Evolutionary conservation across 2,329 filamentous ascomycete genomes (phyloP).

Genomic region (Fusarium concolor): DNA sequence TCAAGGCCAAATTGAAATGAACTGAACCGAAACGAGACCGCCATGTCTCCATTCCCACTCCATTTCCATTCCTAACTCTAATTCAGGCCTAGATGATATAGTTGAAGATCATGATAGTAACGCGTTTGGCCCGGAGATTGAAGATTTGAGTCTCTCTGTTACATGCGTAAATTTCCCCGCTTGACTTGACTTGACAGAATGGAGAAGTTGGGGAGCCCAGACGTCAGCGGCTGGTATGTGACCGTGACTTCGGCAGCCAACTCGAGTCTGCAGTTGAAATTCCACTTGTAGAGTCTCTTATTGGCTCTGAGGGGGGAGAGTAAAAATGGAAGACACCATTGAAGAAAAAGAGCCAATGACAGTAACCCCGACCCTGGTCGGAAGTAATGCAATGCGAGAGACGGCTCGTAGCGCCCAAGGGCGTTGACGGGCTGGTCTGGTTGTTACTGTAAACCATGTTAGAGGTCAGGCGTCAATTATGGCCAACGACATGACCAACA

Average conservation of each 20-base stretch:
- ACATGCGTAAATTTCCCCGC: slow-evolving; percentile 13
- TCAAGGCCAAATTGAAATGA: not conserved
- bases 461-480: slow-evolving; percentile 12
- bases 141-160: not conserved
- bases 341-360: slow-evolving; percentile 9
- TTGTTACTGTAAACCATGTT: not conserved
- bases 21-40: slow-evolving; percentile 10
- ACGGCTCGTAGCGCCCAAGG: slow-evolving; percentile 33
- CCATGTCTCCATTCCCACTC: slow-evolving; percentile 22
- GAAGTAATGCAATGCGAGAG: slow-evolving; percentile 19
- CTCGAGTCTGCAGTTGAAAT: slow-evolving; percentile 16
- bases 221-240: slow-evolving; percentile 38
- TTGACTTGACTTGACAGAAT: not conserved
- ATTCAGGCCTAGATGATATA: not conserved
- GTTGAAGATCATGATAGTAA: not conserved
- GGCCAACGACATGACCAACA: slow-evolving; percentile 10
- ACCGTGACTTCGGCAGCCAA: slow-evolving; percentile 16
- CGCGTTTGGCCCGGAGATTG: too few relatives aligned
- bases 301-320: slow-evolving; percentile 14
- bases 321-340: slow-evolving; percentile 8
- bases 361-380: slow-evolving; percentile 17
- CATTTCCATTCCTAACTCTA: slow-evolving; percentile 19
- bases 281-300: slow-evolving; percentile 2
- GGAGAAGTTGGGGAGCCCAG: slow-evolving; percentile 11
- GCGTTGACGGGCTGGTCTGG: not conserved